A percentile compares a stretch with the other conserved stretches of the same genome.
Conservation (phyloP, 306 rosid species). For the Morella rubra region DNA sequence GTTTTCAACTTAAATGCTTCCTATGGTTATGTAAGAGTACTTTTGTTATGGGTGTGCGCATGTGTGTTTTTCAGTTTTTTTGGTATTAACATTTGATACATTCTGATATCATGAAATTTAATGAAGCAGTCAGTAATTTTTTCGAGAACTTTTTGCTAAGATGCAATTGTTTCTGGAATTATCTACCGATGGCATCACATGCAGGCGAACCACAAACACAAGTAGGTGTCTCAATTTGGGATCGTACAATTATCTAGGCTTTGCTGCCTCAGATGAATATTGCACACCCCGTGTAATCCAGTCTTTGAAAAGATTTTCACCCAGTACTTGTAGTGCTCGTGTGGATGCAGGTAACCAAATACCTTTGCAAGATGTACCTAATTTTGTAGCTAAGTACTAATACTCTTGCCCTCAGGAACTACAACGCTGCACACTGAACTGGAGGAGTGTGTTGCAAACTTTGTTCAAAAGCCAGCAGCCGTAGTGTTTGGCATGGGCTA, state of each 20-base stretch:
- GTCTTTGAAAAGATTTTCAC: conserved; percentile 65
- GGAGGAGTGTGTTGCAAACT: conserved; percentile 71
- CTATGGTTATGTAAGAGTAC: neutral
- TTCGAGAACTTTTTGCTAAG: neutral
- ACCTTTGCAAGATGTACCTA: conserved; percentile 16
- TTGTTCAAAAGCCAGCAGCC: conserved; percentile 75
- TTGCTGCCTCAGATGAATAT: conserved; percentile 89
- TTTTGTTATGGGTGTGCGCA: neutral
- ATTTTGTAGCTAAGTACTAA: neutral
- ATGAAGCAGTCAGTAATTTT: neutral
- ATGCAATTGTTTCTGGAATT: neutral
- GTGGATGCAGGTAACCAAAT: conserved; percentile 70
- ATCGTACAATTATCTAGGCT: conserved; percentile 90
- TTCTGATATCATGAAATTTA: neutral
- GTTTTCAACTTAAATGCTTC: neutral
- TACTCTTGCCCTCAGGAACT: conserved; percentile 45
- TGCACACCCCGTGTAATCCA: conserved; percentile 86
- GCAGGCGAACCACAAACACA: conserved; percentile 63
- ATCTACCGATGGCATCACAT: conserved; percentile 4
- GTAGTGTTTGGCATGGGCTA: conserved; percentile 91
- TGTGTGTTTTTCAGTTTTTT: neutral
- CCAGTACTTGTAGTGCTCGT: conserved; percentile 86
- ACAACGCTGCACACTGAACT: conserved; percentile 60
- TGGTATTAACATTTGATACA: neutral
- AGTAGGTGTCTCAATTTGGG: conserved; percentile 89